These are phyloP conservation scores for Fusarium verrucosum DNA, from an alignment of 2,329 filamentous ascomycete species.

Conservation along the genomic window DNA sequence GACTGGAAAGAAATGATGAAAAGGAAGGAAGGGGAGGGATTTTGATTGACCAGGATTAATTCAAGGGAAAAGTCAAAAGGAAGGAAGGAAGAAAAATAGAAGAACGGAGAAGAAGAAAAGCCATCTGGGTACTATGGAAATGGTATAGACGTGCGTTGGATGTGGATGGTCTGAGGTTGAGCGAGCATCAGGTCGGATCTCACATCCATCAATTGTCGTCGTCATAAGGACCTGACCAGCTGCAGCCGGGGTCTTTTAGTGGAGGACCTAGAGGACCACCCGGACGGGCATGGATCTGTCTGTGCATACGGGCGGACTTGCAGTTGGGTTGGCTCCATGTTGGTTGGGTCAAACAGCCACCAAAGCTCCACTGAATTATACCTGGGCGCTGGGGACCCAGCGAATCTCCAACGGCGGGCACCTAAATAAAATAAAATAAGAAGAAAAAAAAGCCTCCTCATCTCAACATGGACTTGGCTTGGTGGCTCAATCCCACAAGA, in stretches of 20 bases:
- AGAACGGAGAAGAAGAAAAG: slow-evolving; percentile 22
- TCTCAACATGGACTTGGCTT: not conserved
- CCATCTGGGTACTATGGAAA: not conserved
- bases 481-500: slow-evolving; percentile 4
- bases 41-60: slow-evolving; percentile 12
- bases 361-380: slow-evolving; percentile 8
- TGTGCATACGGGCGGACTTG: slow-evolving; percentile 19
- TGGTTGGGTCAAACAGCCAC: slow-evolving; percentile 12
- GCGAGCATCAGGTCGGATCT: slow-evolving; percentile 9
- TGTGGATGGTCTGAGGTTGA: slow-evolving; percentile 31
- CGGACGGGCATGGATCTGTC: slow-evolving; percentile 16
- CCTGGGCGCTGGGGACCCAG: not conserved
- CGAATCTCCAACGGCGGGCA: slow-evolving; percentile 10
- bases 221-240: slow-evolving; percentile 32
- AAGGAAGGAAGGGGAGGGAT: not conserved
- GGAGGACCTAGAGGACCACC: slow-evolving; percentile 7
- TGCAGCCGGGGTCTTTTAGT: slow-evolving; percentile 20
- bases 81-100: slow-evolving; percentile 29
- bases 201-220: slow-evolving; percentile 29
- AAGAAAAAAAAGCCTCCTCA: slow-evolving; percentile 1
- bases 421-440: not conserved
- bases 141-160: not conserved
- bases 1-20: not conserved
- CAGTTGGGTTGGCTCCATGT: too few species aligned
- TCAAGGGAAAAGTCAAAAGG: slow-evolving; percentile 1